phyloP scores from a whole-genome alignment of 2,329 filamentous ascomycete species.

The Coleophoma eucalyptorum region DNA sequence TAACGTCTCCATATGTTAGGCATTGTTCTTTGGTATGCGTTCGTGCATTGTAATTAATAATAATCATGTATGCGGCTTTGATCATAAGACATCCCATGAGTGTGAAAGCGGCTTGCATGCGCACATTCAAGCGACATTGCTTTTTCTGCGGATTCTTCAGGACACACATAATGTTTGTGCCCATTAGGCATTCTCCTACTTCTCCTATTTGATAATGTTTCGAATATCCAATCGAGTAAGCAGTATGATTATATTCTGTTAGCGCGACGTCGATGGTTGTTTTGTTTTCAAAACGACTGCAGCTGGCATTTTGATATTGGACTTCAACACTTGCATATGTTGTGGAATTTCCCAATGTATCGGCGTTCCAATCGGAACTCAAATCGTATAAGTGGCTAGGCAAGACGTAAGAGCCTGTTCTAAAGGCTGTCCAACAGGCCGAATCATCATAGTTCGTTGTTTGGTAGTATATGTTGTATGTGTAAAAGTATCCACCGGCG shows the following conservation, averaged over 20 bases:
- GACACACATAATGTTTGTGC: neutral
- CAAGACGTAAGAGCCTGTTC: conserved; percentile 9
- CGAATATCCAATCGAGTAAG: neutral
- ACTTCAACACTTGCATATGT: conserved; percentile 10
- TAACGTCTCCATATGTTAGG: conserved; percentile 17
- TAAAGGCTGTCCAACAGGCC: conserved; percentile 13
- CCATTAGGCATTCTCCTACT: conserved; percentile 4
- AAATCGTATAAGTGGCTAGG: conserved; percentile 2
- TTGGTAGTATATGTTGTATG: neutral
- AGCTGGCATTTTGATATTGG: conserved; percentile 4
- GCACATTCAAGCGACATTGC: conserved; percentile 14
- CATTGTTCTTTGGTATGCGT: conserved; percentile 9
- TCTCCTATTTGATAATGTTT: neutral
- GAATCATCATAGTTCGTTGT: neutral
- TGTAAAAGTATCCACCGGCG: neutral
- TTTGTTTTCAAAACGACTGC: conserved; percentile 4
- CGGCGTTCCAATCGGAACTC: neutral
- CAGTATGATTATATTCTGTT: neutral
- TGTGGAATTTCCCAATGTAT: conserved; percentile 6
- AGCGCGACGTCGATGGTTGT: conserved; percentile 1
- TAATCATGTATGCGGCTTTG: conserved; percentile 18
- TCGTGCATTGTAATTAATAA: conserved; percentile 10
- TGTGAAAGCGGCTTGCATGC: conserved; percentile 17
- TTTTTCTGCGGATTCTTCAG: conserved; percentile 3
- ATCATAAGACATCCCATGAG: conserved; percentile 14